A percentile compares a stretch with the other conserved stretches of the same genome.
phyloP scores from a whole-genome alignment of 2,329 filamentous ascomycete genomes.

The Trichoderma sp. region DNA sequence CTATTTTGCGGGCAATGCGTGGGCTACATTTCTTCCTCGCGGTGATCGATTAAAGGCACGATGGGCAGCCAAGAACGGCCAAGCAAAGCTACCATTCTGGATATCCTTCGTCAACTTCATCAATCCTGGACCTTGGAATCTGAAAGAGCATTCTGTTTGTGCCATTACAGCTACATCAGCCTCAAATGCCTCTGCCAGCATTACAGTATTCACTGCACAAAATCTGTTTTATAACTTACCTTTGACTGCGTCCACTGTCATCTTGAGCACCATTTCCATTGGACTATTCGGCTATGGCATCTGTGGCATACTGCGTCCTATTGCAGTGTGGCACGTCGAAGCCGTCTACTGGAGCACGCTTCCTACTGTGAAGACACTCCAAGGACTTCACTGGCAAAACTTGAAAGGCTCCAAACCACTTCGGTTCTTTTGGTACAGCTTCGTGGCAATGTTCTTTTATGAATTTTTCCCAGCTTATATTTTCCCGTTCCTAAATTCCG shows the following conservation, averaged over 20 bases:
- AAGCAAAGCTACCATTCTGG: constrained; percentile 48
- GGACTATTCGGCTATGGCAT: constrained; percentile 60
- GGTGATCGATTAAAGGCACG: constrained; percentile 53
- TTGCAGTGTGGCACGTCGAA: constrained; percentile 60
- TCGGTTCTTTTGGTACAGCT: constrained; percentile 56
- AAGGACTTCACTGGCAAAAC: constrained; percentile 58
- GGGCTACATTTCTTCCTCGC: constrained; percentile 43
- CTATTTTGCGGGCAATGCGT: constrained; percentile 56
- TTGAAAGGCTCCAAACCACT: constrained; percentile 56
- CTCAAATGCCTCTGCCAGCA: constrained; percentile 51
- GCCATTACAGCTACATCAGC: constrained; percentile 59
- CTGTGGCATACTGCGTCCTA: constrained; percentile 56
- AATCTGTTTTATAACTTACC: constrained; percentile 57
- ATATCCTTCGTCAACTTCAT: constrained; percentile 50
- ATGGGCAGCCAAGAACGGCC: constrained; percentile 49
- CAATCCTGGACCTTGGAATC: constrained; percentile 55
- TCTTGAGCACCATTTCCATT: constrained; percentile 57
- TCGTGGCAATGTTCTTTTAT: constrained; percentile 53
- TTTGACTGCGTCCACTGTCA: constrained; percentile 50
- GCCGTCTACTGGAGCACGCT: constrained; percentile 60
- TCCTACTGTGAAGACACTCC: constrained; percentile 57
- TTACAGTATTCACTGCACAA: constrained; percentile 52
- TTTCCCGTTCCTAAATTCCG: constrained; percentile 58
- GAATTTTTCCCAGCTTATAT: constrained; percentile 61
- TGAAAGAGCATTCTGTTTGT: constrained; percentile 61